Conservation (phyloP, 1,284 basidiomycete genomes). For the Moniliella sp. region DNA sequence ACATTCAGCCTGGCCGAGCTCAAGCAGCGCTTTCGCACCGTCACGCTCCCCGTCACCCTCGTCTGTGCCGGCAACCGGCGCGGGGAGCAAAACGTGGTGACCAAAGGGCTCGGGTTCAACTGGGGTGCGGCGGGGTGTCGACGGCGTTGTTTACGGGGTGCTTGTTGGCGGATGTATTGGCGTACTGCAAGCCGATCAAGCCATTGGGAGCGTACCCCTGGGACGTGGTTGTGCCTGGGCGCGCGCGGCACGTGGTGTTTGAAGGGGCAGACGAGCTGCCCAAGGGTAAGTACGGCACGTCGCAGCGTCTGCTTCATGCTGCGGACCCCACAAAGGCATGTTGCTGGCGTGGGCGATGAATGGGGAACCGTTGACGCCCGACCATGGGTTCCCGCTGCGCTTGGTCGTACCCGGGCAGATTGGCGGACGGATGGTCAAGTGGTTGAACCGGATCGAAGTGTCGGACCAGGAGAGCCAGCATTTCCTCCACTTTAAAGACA, state of each 20-base stretch:
- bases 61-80: slow-evolving; percentile 50
- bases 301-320: slow-evolving; percentile 42
- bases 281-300: slow-evolving; percentile 49
- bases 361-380: slow-evolving; percentile 37
- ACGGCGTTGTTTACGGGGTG: slow-evolving; percentile 51
- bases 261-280: slow-evolving; percentile 46
- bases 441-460: slow-evolving; percentile 45
- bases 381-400: slow-evolving; percentile 48
- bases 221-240: slow-evolving; percentile 16
- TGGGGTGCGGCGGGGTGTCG: slow-evolving; percentile 41
- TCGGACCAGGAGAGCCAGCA: slow-evolving; percentile 43
- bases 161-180: slow-evolving; percentile 44
- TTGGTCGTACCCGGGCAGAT: slow-evolving; percentile 48
- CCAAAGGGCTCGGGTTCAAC: slow-evolving; percentile 41
- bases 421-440: slow-evolving; percentile 42
- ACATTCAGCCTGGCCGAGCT: slow-evolving; percentile 33
- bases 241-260: slow-evolving; percentile 44
- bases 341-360: slow-evolving; percentile 48
- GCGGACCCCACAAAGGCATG: slow-evolving; percentile 42
- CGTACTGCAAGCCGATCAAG: slow-evolving; percentile 38
- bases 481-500: slow-evolving; percentile 38
- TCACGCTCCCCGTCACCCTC: slow-evolving; percentile 47
- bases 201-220: slow-evolving; percentile 15
- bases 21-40: slow-evolving; percentile 39
- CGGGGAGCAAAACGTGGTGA: slow-evolving; percentile 50